Evolutionary conservation across 495 filamentous ascomycete species (phyloP).

Genomic region (Podospora pseudopauciseta): DNA sequence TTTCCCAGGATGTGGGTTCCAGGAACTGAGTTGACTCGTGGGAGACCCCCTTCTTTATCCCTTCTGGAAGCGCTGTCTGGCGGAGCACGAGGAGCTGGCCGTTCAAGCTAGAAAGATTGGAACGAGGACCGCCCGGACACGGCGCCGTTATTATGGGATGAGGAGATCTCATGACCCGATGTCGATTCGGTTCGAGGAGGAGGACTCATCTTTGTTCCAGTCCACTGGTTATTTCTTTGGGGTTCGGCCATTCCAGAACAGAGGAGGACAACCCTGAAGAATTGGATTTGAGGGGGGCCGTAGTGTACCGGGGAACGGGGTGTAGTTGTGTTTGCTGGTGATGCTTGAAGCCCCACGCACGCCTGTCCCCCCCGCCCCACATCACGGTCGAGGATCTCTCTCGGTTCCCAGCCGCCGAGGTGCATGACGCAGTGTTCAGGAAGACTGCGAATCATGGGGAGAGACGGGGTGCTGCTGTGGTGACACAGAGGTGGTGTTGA

Average conservation of each 20-base stretch:
- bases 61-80: neutral
- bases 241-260: neutral
- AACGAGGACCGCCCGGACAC: neutral
- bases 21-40: neutral
- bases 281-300: neutral
- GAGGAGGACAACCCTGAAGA: neutral
- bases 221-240: neutral
- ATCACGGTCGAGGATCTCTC: constrained; percentile 2
- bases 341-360: neutral
- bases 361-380: neutral
- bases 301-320: neutral
- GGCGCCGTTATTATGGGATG: neutral
- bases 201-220: neutral
- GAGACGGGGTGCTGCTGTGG: neutral
- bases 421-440: constrained; percentile 7
- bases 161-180: neutral
- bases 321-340: constrained; percentile 1
- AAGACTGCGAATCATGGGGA: neutral
- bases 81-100: neutral
- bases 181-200: neutral
- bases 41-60: no score
- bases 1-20: neutral
- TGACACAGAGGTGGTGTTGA: neutral
- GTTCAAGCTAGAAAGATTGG: neutral
- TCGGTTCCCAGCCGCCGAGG: neutral